phyloP scores from a whole-genome alignment of 2,329 filamentous ascomycete genomes.

The Bimuria novae-zelandiae region DNA sequence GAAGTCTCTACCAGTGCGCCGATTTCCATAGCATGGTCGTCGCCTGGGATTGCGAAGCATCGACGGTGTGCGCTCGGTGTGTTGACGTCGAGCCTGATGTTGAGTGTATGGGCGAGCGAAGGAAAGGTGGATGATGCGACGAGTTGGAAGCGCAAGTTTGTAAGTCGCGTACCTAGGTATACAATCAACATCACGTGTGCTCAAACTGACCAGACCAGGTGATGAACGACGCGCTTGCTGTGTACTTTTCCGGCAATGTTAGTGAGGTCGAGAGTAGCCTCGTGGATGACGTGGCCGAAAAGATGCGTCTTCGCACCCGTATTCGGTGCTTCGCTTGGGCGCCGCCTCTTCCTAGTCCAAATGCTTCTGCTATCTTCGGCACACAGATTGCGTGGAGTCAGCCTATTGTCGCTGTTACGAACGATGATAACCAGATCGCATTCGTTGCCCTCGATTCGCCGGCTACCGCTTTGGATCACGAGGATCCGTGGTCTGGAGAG shows the following conservation, averaged over 20 bases:
- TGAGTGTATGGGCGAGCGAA: constrained; percentile 61
- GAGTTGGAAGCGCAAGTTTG: constrained; percentile 57
- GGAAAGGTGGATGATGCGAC: constrained; percentile 47
- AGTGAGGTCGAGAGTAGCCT: constrained; percentile 23
- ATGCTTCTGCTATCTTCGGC: constrained; percentile 24
- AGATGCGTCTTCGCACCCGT: constrained; percentile 42
- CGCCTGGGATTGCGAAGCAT: constrained; percentile 59
- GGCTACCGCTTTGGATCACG: constrained; percentile 33
- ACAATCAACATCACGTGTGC: too few species aligned
- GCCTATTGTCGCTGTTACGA: constrained; percentile 46
- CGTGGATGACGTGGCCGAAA: constrained; percentile 32
- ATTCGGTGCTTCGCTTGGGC: constrained; percentile 52
- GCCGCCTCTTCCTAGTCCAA: constrained; percentile 23
- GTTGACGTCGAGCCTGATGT: constrained; percentile 59
- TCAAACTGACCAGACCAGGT: constrained; percentile 41
- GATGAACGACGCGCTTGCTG: constrained; percentile 55
- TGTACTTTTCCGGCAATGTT: constrained; percentile 39
- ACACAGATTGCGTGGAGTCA: constrained; percentile 31
- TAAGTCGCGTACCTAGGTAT: neutral
- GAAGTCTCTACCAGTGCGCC: constrained; percentile 61
- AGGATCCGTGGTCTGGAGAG: constrained; percentile 32
- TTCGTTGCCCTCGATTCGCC: constrained; percentile 47
- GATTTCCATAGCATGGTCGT: constrained; percentile 60
- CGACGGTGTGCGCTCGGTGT: constrained; percentile 59
- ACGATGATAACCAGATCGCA: constrained; percentile 49